Evolutionary conservation across 139 green algal species (phyloP).

Genomic region (Asterochloris erici): DNA sequence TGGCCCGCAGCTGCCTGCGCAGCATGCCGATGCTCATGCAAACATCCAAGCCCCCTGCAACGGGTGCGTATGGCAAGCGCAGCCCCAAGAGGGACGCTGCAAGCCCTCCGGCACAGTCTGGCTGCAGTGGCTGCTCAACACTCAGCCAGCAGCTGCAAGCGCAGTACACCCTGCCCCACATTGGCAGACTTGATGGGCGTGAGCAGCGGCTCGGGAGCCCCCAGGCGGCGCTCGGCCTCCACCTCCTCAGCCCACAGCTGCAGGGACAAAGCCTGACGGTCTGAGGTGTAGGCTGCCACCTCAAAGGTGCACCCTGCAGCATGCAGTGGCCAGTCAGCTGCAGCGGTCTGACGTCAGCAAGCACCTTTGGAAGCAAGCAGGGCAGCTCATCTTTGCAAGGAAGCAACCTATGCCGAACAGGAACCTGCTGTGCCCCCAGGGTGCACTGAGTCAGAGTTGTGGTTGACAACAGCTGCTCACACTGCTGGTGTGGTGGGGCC

Average conservation of each 20-base stretch:
- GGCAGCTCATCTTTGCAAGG: no score
- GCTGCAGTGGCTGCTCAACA: not conserved
- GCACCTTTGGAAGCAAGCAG: no score
- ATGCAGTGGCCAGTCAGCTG: not conserved
- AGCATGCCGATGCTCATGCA: no score
- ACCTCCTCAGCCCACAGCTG: constrained; percentile 40
- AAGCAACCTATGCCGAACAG: not conserved
- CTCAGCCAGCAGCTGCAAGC: constrained; percentile 43
- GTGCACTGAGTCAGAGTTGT: not conserved
- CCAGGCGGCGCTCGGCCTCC: constrained; percentile 9
- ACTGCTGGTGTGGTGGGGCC: not conserved
- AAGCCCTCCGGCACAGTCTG: no score
- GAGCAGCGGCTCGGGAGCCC: constrained; percentile 2
- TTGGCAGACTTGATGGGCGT: constrained; percentile 43
- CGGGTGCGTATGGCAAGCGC: no score
- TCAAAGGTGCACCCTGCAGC: constrained; percentile 39
- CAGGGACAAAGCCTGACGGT: constrained; percentile 7
- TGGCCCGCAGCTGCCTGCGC: no score
- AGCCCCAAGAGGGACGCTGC: no score
- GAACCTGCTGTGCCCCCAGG: not conserved
- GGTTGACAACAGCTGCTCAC: not conserved
- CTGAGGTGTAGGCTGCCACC: constrained; percentile 33
- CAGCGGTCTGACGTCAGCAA: no score
- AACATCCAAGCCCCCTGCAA: no score
- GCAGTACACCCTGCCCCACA: constrained; percentile 18